Evolutionary conservation across 768 basidiomycete genomes (phyloP).

Genomic region (Suillus brevipes): DNA sequence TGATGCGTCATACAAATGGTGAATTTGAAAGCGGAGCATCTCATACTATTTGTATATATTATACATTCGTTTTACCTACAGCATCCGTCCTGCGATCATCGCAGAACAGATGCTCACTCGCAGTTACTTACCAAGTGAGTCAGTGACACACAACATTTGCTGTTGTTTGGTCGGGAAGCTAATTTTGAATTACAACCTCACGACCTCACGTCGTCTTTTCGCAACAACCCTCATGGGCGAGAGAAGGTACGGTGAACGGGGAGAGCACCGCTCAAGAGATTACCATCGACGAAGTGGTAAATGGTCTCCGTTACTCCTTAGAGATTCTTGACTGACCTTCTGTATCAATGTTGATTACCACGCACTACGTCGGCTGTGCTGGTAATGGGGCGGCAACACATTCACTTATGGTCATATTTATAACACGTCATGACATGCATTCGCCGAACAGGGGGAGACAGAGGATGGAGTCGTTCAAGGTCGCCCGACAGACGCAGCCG

Average conservation of each 20-base stretch:
- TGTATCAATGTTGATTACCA: conserved; percentile 27
- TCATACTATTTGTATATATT: too few relatives aligned
- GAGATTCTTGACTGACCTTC: conserved; percentile 23
- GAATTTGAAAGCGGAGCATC: too few relatives aligned
- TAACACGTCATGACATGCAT: conserved; percentile 5
- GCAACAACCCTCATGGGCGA: conserved; percentile 17
- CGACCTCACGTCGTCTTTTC: neutral
- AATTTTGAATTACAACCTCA: neutral
- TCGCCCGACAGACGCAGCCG: conserved; percentile 22
- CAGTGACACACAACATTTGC: too few relatives aligned
- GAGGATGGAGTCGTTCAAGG: conserved; percentile 25
- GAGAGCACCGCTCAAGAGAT: conserved; percentile 6
- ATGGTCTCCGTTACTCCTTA: conserved; percentile 9
- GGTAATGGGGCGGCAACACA: conserved; percentile 22
- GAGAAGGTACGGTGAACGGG: conserved; percentile 9
- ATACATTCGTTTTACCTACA: too few relatives aligned
- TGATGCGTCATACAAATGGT: too few relatives aligned
- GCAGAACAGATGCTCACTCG: too few relatives aligned
- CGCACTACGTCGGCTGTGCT: conserved; percentile 9
- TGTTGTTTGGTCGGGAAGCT: neutral
- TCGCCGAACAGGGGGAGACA: conserved; percentile 17
- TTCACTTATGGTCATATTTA: neutral
- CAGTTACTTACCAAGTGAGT: too few relatives aligned
- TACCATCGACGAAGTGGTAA: conserved; percentile 25
- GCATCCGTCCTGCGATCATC: too few relatives aligned